Evolutionary conservation across 1,284 basidiomycete species (phyloP).

Genomic region (Pisolithus thermaeus): DNA sequence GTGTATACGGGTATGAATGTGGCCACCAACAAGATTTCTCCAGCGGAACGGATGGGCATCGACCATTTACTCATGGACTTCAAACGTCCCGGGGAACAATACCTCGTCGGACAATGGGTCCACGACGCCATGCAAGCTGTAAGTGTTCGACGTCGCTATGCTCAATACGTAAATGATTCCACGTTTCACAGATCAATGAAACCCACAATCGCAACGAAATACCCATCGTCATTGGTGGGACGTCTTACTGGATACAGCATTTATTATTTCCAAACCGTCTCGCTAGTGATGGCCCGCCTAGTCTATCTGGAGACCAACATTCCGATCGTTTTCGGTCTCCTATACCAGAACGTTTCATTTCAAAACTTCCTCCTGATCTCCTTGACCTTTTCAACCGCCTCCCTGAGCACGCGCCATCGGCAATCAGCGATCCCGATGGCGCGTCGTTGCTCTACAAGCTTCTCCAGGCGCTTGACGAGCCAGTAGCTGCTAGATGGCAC

Average conservation of each 20-base stretch:
- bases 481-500: slow-evolving; percentile 85
- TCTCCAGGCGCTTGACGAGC: slow-evolving; percentile 67
- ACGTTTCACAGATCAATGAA: slow-evolving; percentile 55
- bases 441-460: slow-evolving; percentile 64
- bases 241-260: slow-evolving; percentile 97
- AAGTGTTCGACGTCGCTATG: slow-evolving; percentile 24
- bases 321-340: slow-evolving; percentile 8
- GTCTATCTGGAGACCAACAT: background rate
- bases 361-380: slow-evolving; percentile 43
- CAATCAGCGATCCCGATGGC: slow-evolving; percentile 44
- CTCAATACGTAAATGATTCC: slow-evolving; percentile 4
- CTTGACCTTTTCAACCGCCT: slow-evolving; percentile 47
- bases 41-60: slow-evolving; percentile 72
- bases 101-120: slow-evolving; percentile 84
- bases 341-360: slow-evolving; percentile 34
- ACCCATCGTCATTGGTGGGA: slow-evolving; percentile 92
- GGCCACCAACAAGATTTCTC: slow-evolving; percentile 92
- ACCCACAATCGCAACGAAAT: slow-evolving; percentile 57
- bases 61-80: slow-evolving; percentile 89
- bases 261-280: slow-evolving; percentile 77
- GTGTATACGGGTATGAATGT: slow-evolving; percentile 92
- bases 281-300: slow-evolving; percentile 16
- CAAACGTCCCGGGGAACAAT: slow-evolving; percentile 80
- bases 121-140: slow-evolving; percentile 67
- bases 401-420: slow-evolving; percentile 47